Percentiles rank a stretch among this genome's conserved stretches.
Conservation (phyloP, 192 early-diverging fungal species). For the Mortierella claussenii region DNA sequence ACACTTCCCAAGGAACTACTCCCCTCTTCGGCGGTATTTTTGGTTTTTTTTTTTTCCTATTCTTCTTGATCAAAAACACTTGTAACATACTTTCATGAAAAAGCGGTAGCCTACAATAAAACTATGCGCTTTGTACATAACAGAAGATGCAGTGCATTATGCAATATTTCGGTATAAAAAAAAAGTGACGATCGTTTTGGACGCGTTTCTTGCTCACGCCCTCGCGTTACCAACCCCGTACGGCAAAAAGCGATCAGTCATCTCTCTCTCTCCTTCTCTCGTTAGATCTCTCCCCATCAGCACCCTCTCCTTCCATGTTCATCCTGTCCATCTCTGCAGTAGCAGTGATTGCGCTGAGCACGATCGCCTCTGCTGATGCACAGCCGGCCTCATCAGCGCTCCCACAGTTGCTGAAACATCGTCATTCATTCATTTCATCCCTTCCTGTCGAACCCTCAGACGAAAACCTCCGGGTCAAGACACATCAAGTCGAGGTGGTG, state of each 20-base stretch:
- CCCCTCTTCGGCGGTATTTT: background rate
- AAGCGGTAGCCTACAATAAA: background rate
- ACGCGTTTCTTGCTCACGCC: too few species aligned
- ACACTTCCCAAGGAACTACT: slow-evolving; percentile 6
- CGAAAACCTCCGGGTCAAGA: slow-evolving; percentile 34
- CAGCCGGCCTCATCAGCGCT: background rate
- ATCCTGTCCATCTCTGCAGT: slow-evolving; percentile 20
- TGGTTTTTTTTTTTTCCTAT: background rate
- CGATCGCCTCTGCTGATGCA: background rate
- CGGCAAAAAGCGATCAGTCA: too few species aligned
- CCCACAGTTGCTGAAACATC: slow-evolving; percentile 21
- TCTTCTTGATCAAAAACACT: slow-evolving; percentile 10
- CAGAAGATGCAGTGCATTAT: too few species aligned
- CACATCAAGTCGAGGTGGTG: slow-evolving; percentile 39
- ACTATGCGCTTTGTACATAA: too few species aligned
- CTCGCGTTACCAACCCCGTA: too few species aligned
- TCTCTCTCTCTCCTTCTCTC: too few species aligned
- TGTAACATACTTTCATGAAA: slow-evolving; percentile 2
- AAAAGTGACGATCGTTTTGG: too few species aligned
- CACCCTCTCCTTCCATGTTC: slow-evolving; percentile 16
- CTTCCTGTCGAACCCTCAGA: slow-evolving; percentile 42
- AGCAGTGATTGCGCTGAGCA: slow-evolving; percentile 6
- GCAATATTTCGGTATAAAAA: too few species aligned
- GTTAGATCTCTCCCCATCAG: too few species aligned
- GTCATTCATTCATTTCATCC: slow-evolving; percentile 46